These are phyloP conservation scores for Trichosporon asahii DNA, from an alignment of 1,284 basidiomycete genomes.

Conservation along the genomic window DNA sequence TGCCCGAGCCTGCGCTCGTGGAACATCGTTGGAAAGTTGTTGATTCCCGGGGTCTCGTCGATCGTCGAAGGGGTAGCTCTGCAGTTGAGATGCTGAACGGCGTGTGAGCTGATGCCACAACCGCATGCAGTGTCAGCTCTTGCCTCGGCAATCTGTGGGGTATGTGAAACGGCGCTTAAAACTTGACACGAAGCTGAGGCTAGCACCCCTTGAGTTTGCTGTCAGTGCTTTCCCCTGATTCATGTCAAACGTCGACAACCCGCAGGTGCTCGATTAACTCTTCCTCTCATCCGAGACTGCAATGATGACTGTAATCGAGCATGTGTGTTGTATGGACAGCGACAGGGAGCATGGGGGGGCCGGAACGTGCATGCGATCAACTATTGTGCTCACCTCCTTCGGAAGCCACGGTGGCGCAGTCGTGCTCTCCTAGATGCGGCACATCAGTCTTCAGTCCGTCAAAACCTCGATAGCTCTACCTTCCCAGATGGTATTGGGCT, in stretches of 20 bases:
- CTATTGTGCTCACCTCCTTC: no score
- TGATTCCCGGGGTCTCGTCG: not conserved
- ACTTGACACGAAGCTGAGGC: not conserved
- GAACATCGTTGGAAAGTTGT: not conserved
- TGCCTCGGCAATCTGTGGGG: not conserved
- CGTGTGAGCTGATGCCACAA: not conserved
- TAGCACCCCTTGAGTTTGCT: not conserved
- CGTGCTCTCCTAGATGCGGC: no score
- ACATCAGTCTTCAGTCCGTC: no score
- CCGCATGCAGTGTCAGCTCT: not conserved
- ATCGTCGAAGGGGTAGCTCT: not conserved
- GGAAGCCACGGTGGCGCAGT: no score
- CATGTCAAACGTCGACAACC: not conserved
- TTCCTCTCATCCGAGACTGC: not conserved
- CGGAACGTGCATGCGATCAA: no score
- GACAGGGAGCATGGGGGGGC: no score
- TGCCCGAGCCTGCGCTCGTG: not conserved
- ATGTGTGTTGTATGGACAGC: not conserved
- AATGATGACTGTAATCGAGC: not conserved
- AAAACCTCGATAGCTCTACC: no score
- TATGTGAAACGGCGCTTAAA: not conserved
- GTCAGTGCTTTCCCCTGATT: not conserved
- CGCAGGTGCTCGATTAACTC: not conserved
- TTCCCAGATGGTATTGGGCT: no score
- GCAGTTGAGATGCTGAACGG: not conserved